Conservation (phyloP, 2,329 filamentous ascomycete genomes). For the Trichoderma atrobrunneum region DNA sequence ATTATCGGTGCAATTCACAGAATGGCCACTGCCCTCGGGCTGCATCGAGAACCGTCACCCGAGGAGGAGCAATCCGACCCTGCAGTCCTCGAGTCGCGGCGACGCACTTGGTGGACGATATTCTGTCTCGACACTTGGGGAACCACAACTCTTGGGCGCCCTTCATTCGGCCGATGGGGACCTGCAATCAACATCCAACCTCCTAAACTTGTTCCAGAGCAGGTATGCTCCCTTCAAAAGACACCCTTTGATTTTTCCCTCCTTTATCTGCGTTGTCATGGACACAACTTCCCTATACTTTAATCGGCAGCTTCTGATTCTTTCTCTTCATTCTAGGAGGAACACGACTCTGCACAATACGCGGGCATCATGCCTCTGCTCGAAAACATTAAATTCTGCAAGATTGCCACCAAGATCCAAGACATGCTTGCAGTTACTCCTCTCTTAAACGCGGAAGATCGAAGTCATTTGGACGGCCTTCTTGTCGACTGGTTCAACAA, state of each 20-base stretch:
- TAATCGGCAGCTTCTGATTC: background rate
- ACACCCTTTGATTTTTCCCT: background rate
- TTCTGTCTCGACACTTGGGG: slow-evolving; percentile 75
- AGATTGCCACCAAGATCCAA: slow-evolving; percentile 74
- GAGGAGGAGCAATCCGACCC: background rate
- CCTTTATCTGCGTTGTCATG: background rate
- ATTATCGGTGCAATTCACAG: slow-evolving; percentile 68
- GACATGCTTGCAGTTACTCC: slow-evolving; percentile 70
- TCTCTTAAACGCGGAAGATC: slow-evolving; percentile 63
- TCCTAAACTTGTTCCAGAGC: slow-evolving; percentile 50
- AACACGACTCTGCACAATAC: slow-evolving; percentile 54
- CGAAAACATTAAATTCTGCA: slow-evolving; percentile 76
- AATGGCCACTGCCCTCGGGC: slow-evolving; percentile 70
- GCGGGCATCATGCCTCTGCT: slow-evolving; percentile 67
- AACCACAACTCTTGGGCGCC: slow-evolving; percentile 66
- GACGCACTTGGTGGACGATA: slow-evolving; percentile 68
- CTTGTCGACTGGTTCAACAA: slow-evolving; percentile 70
- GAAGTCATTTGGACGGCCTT: slow-evolving; percentile 63
- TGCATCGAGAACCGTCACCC: slow-evolving; percentile 58
- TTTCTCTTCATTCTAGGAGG: slow-evolving; percentile 18
- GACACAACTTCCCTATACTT: background rate
- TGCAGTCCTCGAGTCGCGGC: slow-evolving; percentile 6
- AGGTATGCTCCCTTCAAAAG: slow-evolving; percentile 26
- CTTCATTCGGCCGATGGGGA: slow-evolving; percentile 66
- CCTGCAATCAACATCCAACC: slow-evolving; percentile 64